Evolutionary conservation across 2,329 filamentous ascomycete genomes (phyloP).

Genomic region (Pseudogymnoascus sp.): DNA sequence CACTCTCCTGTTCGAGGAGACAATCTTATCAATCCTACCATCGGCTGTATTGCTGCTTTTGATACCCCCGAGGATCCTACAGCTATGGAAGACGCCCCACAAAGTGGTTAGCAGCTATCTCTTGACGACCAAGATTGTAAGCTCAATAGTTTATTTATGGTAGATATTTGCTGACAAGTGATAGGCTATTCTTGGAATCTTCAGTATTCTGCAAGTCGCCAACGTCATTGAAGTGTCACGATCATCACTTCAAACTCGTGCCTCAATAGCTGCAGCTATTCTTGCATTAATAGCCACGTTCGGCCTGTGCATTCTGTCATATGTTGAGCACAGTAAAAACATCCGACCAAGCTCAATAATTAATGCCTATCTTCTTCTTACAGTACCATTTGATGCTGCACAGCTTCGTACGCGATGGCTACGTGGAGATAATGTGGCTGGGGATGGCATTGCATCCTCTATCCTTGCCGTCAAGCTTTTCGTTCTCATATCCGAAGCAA

Average conservation of each 20-base stretch:
- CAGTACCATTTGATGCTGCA: slow-evolving; percentile 22
- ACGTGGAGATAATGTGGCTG: background rate
- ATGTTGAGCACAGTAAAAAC: slow-evolving; percentile 19
- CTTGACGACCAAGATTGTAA: slow-evolving; percentile 20
- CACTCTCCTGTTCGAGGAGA: slow-evolving; percentile 25
- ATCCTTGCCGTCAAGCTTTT: slow-evolving; percentile 17
- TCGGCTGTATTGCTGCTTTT: slow-evolving; percentile 19
- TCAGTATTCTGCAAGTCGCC: slow-evolving; percentile 17
- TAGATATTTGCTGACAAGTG: background rate
- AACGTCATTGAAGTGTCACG: slow-evolving; percentile 15
- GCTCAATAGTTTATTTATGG: background rate
- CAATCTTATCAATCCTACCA: slow-evolving; percentile 23
- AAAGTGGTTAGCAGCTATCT: slow-evolving; percentile 20
- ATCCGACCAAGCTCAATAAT: slow-evolving; percentile 20
- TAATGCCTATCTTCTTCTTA: slow-evolving; percentile 22
- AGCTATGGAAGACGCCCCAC: slow-evolving; percentile 15
- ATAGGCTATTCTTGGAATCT: slow-evolving; percentile 16
- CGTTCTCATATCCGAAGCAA: slow-evolving; percentile 18
- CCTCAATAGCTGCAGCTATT: slow-evolving; percentile 18
- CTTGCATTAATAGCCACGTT: slow-evolving; percentile 17
- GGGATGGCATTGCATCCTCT: slow-evolving; percentile 10
- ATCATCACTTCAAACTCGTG: slow-evolving; percentile 13
- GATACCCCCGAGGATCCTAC: slow-evolving; percentile 16
- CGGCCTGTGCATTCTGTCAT: slow-evolving; percentile 17
- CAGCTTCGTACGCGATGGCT: slow-evolving; percentile 19